Percentiles rank a stretch among this genome's conserved stretches.
These are phyloP conservation scores for Coelastrella sp. DNA, from an alignment of 139 green algal genomes.

Conservation along the genomic window DNA sequence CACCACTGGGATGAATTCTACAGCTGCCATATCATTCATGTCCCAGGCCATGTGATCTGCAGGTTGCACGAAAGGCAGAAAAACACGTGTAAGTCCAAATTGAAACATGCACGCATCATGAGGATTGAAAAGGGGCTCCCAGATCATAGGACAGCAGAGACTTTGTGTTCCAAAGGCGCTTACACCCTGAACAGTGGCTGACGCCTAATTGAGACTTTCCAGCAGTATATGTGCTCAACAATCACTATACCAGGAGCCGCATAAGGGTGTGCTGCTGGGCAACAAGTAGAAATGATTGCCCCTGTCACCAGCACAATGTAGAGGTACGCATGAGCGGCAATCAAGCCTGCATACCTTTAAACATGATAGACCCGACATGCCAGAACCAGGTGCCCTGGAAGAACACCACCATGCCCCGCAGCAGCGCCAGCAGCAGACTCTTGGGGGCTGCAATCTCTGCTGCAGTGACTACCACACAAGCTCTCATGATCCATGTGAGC, in stretches of 20 bases:
- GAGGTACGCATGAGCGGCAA: background rate
- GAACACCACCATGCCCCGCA: slow-evolving; percentile 32
- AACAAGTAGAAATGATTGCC: no score
- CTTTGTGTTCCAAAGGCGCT: background rate
- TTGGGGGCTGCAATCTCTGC: slow-evolving; percentile 30
- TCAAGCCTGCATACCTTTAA: background rate
- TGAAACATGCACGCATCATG: background rate
- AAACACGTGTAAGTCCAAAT: background rate
- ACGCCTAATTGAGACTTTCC: background rate
- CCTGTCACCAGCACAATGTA: background rate
- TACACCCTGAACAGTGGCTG: background rate
- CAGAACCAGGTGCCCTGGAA: slow-evolving; percentile 48
- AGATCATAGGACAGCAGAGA: background rate
- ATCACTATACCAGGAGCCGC: no score
- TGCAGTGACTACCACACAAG: slow-evolving; percentile 1
- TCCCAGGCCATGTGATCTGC: slow-evolving; percentile 44
- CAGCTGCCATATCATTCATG: slow-evolving; percentile 35
- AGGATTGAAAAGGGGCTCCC: background rate
- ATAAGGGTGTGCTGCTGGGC: no score
- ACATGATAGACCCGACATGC: slow-evolving; percentile 43
- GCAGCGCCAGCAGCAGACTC: slow-evolving; percentile 39
- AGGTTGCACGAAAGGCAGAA: background rate
- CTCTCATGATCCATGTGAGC: slow-evolving; percentile 36
- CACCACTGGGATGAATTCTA: slow-evolving; percentile 38
- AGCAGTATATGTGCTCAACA: background rate